Conservation (phyloP, 805 yeast species). For the Candida sithepensis region DNA sequence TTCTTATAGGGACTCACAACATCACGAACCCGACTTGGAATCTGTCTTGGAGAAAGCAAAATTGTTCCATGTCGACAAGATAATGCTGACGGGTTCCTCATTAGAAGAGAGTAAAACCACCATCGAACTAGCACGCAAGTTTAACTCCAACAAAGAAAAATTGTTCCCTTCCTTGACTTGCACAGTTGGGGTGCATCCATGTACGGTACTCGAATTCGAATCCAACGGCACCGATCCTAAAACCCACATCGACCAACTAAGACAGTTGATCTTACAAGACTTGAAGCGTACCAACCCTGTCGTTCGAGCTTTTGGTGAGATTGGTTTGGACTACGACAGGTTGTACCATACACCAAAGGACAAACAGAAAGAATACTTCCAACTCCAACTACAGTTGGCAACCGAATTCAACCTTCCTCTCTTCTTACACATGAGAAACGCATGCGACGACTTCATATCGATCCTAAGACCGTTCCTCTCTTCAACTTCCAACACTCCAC, state of each 20-base stretch:
- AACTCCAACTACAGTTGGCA: conserved; percentile 66
- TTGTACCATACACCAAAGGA: conserved; percentile 68
- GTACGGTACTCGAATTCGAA: conserved; percentile 62
- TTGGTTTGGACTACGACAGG: conserved; percentile 93
- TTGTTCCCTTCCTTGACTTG: conserved; percentile 40
- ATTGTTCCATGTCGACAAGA: conserved; percentile 57
- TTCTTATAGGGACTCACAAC: conserved; percentile 57
- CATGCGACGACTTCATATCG: conserved; percentile 71
- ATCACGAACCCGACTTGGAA: conserved; percentile 64
- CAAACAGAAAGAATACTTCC: conserved; percentile 66
- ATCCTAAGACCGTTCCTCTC: conserved; percentile 61
- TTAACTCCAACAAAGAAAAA: not conserved
- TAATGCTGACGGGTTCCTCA: conserved; percentile 83
- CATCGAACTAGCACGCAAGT: conserved; percentile 43
- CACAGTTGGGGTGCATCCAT: conserved; percentile 96
- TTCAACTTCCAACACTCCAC: conserved; percentile 31
- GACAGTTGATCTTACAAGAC: conserved; percentile 47
- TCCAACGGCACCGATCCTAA: conserved; percentile 26
- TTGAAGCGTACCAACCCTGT: conserved; percentile 39
- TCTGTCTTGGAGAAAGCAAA: conserved; percentile 66
- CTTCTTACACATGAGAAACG: conserved; percentile 86
- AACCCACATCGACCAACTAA: conserved; percentile 45
- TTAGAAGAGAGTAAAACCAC: conserved; percentile 64
- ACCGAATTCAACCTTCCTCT: conserved; percentile 64
- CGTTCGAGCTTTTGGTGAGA: conserved; percentile 88